Conservation (phyloP, 1,139 yeast genomes). For the Kazachstania sp. region DNA sequence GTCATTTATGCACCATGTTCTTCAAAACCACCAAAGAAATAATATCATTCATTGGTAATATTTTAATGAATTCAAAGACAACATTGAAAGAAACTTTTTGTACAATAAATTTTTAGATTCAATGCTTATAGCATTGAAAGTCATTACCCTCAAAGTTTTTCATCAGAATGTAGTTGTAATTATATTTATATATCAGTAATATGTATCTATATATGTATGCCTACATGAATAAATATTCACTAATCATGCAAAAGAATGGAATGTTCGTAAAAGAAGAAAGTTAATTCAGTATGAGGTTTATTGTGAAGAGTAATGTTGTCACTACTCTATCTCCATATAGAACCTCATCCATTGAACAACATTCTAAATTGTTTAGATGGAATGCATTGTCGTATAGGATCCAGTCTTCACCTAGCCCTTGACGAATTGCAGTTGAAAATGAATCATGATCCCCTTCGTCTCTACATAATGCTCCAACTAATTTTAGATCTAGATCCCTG, state of each 20-base stretch:
- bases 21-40: slow-evolving; percentile 10
- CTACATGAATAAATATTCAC: neutral
- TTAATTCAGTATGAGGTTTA: neutral
- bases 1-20: slow-evolving; percentile 61
- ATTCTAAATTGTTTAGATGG: slow-evolving; percentile 30
- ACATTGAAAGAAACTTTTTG: too few species aligned
- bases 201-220: neutral
- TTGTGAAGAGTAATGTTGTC: neutral
- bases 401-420: slow-evolving; percentile 32
- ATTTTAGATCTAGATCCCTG: slow-evolving; percentile 3
- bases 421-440: slow-evolving; percentile 22
- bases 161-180: neutral
- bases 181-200: neutral
- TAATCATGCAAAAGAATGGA: neutral
- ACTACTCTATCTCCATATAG: slow-evolving; percentile 22
- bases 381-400: slow-evolving; percentile 32
- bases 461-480: slow-evolving; percentile 3
- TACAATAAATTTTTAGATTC: too few species aligned
- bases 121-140: too few species aligned
- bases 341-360: slow-evolving; percentile 30
- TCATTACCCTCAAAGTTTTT: neutral
- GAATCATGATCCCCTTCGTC: neutral
- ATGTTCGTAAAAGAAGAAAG: neutral
- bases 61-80: neutral
- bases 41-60: neutral